Evolutionary conservation across 331 rosid species (phyloP).

Genomic region (Pyracantha coccinea): DNA sequence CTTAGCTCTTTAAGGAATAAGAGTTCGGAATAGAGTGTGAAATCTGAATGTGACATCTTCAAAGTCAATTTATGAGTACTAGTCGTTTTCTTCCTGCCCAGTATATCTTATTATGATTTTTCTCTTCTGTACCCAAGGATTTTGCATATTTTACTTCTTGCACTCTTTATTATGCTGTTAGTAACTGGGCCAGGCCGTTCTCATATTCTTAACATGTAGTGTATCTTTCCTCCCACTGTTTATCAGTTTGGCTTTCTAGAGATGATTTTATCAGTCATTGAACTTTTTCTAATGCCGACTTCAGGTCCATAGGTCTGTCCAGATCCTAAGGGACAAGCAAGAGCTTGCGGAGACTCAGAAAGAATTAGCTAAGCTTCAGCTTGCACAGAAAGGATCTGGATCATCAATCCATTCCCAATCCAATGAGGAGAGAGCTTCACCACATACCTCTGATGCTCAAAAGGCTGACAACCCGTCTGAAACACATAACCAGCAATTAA

Average conservation of each 20-base stretch:
- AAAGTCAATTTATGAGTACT: background rate
- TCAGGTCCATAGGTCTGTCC: constrained; percentile 96
- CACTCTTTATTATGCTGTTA: background rate
- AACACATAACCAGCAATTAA: constrained; percentile 73
- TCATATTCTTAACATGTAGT: background rate
- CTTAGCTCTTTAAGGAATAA: background rate
- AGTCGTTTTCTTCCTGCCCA: background rate
- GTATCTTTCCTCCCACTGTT: background rate
- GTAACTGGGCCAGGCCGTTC: background rate
- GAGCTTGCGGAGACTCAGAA: constrained; percentile 93
- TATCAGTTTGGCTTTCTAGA: background rate
- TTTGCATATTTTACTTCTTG: background rate
- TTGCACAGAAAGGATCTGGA: constrained; percentile 70
- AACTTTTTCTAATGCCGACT: constrained; percentile 13
- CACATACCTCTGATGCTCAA: constrained; percentile 42
- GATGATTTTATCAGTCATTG: background rate
- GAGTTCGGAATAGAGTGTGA: background rate
- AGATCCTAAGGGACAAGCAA: constrained; percentile 94
- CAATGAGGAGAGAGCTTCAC: constrained; percentile 61
- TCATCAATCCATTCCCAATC: constrained; percentile 57
- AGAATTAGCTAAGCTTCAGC: constrained; percentile 93
- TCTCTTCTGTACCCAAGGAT: background rate
- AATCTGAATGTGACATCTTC: too few relatives aligned
- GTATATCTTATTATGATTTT: background rate
- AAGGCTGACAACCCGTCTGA: constrained; percentile 60